Conservation (phyloP, 345 rosid species). For the Chamaenerion angustifolium region DNA sequence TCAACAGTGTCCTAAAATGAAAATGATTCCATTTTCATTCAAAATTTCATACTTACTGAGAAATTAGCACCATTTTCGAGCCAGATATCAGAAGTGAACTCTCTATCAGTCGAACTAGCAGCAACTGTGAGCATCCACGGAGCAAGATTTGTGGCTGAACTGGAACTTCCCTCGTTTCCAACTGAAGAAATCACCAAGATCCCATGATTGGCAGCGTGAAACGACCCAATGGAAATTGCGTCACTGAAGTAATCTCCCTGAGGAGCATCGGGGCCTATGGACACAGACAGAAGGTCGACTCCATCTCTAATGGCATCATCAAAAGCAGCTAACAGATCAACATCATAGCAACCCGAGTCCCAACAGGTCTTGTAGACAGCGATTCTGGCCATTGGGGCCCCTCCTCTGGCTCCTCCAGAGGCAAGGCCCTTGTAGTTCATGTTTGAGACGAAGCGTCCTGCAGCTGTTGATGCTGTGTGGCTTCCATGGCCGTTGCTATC, state of each 20-base stretch:
- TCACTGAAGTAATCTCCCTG: constrained; percentile 45
- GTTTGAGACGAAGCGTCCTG: constrained; percentile 32
- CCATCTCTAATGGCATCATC: constrained; percentile 47
- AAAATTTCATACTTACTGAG: constrained; percentile 15
- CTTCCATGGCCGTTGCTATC: constrained; percentile 49
- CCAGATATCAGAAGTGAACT: constrained; percentile 24
- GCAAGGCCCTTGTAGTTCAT: constrained; percentile 36
- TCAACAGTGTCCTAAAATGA: no score
- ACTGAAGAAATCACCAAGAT: constrained; percentile 39
- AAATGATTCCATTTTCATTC: background rate
- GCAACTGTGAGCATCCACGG: constrained; percentile 52
- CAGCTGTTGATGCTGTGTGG: constrained; percentile 48
- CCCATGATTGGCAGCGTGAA: constrained; percentile 36
- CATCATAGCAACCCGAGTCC: constrained; percentile 41
- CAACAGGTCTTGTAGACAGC: constrained; percentile 47
- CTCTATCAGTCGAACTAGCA: constrained; percentile 39
- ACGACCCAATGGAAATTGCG: constrained; percentile 45
- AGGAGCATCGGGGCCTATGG: constrained; percentile 39
- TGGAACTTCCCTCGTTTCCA: constrained; percentile 34
- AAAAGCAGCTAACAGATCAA: constrained; percentile 38
- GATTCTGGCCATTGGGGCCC: constrained; percentile 46
- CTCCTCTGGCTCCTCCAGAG: constrained; percentile 42
- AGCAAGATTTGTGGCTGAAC: constrained; percentile 43
- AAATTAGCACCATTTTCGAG: constrained; percentile 26
- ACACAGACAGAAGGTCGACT: constrained; percentile 38